Percentiles rank a stretch among this genome's conserved stretches.
Evolutionary conservation across 2,329 filamentous ascomycete species (phyloP).

Genomic region (Chalara sp.): DNA sequence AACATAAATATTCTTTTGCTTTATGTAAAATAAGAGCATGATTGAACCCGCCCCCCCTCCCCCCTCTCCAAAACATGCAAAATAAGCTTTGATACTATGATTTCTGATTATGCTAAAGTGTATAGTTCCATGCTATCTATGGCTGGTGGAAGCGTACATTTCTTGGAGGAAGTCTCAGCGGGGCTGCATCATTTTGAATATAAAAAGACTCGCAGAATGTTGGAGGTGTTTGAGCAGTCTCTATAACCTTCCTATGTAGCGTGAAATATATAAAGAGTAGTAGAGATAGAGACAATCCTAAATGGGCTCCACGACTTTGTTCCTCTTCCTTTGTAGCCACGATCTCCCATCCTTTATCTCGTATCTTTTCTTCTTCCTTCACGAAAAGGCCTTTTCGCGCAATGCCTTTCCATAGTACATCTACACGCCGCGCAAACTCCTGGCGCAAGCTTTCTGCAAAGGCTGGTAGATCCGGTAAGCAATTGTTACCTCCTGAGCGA

Average conservation of each 20-base stretch:
- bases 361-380: background rate
- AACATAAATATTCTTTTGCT: no score
- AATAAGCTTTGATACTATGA: no score
- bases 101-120: no score
- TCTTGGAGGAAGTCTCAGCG: no score
- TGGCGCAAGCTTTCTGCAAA: background rate
- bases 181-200: background rate
- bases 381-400: background rate
- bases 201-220: background rate
- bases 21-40: no score
- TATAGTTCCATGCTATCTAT: no score
- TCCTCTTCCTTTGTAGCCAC: background rate
- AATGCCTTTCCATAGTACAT: background rate
- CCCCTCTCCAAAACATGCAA: no score
- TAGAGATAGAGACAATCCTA: background rate
- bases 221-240: background rate
- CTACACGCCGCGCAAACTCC: background rate
- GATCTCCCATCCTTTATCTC: constrained; percentile 1
- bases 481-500: background rate
- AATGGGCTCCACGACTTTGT: background rate
- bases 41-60: no score
- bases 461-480: background rate
- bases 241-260: background rate
- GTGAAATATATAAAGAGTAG: background rate
- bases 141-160: no score